Base-by-base conservation (phyloP, 352 stramenopile species). In the Pythium apleroticum region DNA sequence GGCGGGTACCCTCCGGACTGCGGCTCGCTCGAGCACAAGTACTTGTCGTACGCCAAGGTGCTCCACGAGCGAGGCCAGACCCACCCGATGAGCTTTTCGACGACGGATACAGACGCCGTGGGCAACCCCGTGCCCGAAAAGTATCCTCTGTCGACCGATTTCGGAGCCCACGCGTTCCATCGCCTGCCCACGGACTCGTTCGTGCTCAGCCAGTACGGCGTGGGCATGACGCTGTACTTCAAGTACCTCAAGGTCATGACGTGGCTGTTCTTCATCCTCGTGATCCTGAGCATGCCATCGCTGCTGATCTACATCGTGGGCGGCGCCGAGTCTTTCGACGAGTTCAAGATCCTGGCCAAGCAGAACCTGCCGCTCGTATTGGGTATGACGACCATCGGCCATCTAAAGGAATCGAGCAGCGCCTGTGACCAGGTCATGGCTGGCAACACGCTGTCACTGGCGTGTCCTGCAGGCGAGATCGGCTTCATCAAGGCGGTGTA, bases 231-330 rank as follows among this genome's bases (percentile, higher is more conserved):
- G 8, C 77, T 93, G 31, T 93, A 93, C 71, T 95, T 95, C 75
- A 91, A 90, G 65, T 95, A 89, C 78, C 79, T 95, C 66, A 95
- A 95, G 61, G 86, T 89, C 60, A 88, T 95, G 65, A 69, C 77
- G 19, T 95, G 86, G 84, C 73, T 95, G 9, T 95, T 95, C 64
- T 74, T 95, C 60, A 53, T 95, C 30, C 81, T 95, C 35, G 69
- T 86, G 19, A 57, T 88, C 22, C 69, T 95, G 28, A 92, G 79
- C 60, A 65, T 74, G 37, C 86, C 86, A 17, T 57, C 74, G 28
- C 63, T 95, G 41, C 57, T 76, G 17, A 77, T 92, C 20, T 95
- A 86, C 66, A 81, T 89, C 55, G 66, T 89, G 24, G 80, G 78
- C 20, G 86, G 86, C n/a, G 79, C 73, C 17, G 69, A 72, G 60